Evolutionary conservation across 176 grass and related monocot species (phyloP), one percentile per base, ranked within the genome.

Genomic region (Oryza rufipogon): DNA sequence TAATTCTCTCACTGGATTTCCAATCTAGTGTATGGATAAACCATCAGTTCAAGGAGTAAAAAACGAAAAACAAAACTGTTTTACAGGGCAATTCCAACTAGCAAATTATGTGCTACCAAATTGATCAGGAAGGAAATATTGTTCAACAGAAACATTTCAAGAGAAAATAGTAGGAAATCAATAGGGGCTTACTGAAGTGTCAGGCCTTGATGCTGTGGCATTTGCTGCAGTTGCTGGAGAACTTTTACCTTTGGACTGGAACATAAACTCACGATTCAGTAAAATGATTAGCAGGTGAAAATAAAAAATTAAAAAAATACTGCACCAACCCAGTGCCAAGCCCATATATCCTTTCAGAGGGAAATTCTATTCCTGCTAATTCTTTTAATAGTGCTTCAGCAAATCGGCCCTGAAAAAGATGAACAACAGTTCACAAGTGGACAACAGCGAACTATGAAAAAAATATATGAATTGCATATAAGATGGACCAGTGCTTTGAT

Each of bases 231-330:
- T 73, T 95, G 85, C 80, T 95, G 88, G 73, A 98, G 85, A 63
- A 93, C 91, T 88, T 95, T 83, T 77, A 95, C 89, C 77, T 95
- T 97, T 66, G 91, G 92, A 66, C 95, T 97, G 82, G 89, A 82
- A 39, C 78, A 88, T 71, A 17, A 87, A 45, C 39, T 77, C 64
- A 83, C 42, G 79, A 64, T 79, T 82, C 25, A 79, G 44, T 68
- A 68, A 75, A 33, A 41, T 77, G 45, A 54, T 71, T 73, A 48
- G 52, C 61, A 47, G 33, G 11, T 38, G 38, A 78, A 72, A 14
- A 83, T 51, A 2, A 54, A 8, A 80, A 71, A 71, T 76, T 20
- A 49, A 63, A 82, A 45, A 70, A 75, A 41, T 28, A 46, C 10
- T 33, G 9, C 66, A 84, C 95, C 75, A 76, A 95, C 92, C 95